Percentiles rank a stretch among this genome's conserved stretches.
Evolutionary conservation across 2,329 filamentous ascomycete species (phyloP).

Genomic region (Pseudomassariella vexata): DNA sequence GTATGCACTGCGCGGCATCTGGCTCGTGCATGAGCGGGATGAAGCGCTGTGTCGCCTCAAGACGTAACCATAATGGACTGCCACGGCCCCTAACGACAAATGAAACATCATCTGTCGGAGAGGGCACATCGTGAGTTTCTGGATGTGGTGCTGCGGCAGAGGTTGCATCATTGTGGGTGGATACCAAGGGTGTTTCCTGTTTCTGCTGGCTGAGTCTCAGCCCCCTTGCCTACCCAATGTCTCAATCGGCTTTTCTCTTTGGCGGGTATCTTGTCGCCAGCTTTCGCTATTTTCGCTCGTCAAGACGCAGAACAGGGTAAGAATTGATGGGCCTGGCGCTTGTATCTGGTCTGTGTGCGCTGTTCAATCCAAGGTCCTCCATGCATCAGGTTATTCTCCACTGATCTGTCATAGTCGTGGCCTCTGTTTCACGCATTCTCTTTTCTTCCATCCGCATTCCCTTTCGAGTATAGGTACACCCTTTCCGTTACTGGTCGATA

Average conservation of each 20-base stretch:
- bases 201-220: slow-evolving; percentile 10
- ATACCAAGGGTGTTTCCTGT: slow-evolving; percentile 16
- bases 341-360: slow-evolving; percentile 11
- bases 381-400: slow-evolving; percentile 14
- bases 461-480: slow-evolving; percentile 11
- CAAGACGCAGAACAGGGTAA: neutral
- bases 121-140: slow-evolving; percentile 1
- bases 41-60: slow-evolving; percentile 3
- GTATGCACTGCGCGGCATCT: neutral
- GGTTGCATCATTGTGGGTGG: slow-evolving; percentile 9
- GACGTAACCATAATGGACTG: neutral
- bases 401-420: slow-evolving; percentile 12
- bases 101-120: slow-evolving; percentile 7
- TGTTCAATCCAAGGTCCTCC: neutral
- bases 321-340: slow-evolving; percentile 16
- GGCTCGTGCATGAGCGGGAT: neutral
- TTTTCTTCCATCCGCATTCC: slow-evolving; percentile 14
- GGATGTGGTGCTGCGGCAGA: slow-evolving; percentile 7
- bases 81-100: slow-evolving; percentile 1
- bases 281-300: slow-evolving; percentile 10
- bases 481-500: slow-evolving; percentile 18
- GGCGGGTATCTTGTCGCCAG: slow-evolving; percentile 4
- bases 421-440: slow-evolving; percentile 12
- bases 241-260: slow-evolving; percentile 9
- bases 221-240: slow-evolving; percentile 3